A percentile compares a stretch with the other conserved stretches of the same genome.
Evolutionary conservation across 2,329 filamentous ascomycete species (phyloP).

Genomic region (Penicillium sp.): DNA sequence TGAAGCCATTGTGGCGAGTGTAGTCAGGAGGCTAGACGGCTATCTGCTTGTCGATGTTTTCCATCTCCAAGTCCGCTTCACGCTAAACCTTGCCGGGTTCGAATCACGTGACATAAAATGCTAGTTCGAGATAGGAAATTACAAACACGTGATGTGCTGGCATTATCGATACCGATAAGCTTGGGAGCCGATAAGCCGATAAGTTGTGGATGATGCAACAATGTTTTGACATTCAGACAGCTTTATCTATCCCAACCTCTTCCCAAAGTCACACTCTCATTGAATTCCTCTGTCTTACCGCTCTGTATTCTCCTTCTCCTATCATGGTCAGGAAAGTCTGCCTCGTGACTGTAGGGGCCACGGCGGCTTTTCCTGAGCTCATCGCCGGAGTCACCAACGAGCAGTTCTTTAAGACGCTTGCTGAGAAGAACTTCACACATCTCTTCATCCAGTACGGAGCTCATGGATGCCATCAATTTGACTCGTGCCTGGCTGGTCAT

Average conservation of each 20-base stretch:
- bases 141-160: not conserved
- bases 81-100: constrained; percentile 24
- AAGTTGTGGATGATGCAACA: not conserved
- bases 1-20: constrained; percentile 39
- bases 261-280: not conserved
- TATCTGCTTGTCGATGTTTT: constrained; percentile 21
- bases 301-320: not conserved
- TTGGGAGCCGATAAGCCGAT: not conserved
- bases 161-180: not conserved
- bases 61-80: constrained; percentile 12
- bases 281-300: not conserved
- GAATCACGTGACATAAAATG: constrained; percentile 4
- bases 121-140: not conserved
- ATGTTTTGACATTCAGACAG: not conserved
- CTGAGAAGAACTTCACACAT: constrained; percentile 63
- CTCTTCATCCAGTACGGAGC: constrained; percentile 80
- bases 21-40: constrained; percentile 12
- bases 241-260: not conserved
- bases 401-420: constrained; percentile 63
- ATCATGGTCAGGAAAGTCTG: constrained; percentile 49
- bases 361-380: constrained; percentile 75
- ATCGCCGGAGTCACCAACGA: constrained; percentile 65
- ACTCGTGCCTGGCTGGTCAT: constrained; percentile 33
- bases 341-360: constrained; percentile 91
- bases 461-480: constrained; percentile 59